Conservation (phyloP, 1,284 basidiomycete species). For the Rhodotorula sp. region DNA sequence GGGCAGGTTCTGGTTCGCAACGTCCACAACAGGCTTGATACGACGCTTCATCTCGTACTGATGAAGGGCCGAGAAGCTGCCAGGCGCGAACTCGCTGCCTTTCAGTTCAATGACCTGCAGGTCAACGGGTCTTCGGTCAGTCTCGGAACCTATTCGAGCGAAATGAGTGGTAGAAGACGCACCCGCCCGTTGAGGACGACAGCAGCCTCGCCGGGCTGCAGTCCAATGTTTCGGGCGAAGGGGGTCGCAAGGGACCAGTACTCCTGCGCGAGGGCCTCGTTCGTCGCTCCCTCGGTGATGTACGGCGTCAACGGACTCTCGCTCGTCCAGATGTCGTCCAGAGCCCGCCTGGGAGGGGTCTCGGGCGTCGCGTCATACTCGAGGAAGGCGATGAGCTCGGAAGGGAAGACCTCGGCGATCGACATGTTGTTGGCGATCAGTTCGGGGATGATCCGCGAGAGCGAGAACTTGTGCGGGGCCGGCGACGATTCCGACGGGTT, state of each 20-base stretch:
- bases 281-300: slow-evolving; percentile 10
- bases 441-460: slow-evolving; percentile 20
- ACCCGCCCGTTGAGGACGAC: slow-evolving; percentile 83
- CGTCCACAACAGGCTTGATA: slow-evolving; percentile 64
- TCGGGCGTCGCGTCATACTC: slow-evolving; percentile 12
- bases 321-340: slow-evolving; percentile 19
- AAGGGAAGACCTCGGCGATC: slow-evolving; percentile 21
- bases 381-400: slow-evolving; percentile 23
- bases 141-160: background rate
- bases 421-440: background rate
- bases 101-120: slow-evolving; percentile 64
- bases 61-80: slow-evolving; percentile 68
- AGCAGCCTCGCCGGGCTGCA: slow-evolving; percentile 60
- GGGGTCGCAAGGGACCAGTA: slow-evolving; percentile 1
- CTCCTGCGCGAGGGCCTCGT: background rate
- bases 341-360: slow-evolving; percentile 14
- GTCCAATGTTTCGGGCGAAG: slow-evolving; percentile 51
- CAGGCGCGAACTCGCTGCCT: slow-evolving; percentile 58
- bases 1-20: slow-evolving; percentile 43
- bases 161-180: slow-evolving; percentile 34
- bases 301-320: slow-evolving; percentile 29
- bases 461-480: slow-evolving; percentile 6
- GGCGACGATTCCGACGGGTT: background rate
- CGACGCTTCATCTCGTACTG: slow-evolving; percentile 70
- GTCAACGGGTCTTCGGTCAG: background rate